A percentile compares a stretch with the other conserved stretches of the same genome.
Evolutionary conservation across 148 eudicot genomes (phyloP).

Genomic region (Agrostemma githago): DNA sequence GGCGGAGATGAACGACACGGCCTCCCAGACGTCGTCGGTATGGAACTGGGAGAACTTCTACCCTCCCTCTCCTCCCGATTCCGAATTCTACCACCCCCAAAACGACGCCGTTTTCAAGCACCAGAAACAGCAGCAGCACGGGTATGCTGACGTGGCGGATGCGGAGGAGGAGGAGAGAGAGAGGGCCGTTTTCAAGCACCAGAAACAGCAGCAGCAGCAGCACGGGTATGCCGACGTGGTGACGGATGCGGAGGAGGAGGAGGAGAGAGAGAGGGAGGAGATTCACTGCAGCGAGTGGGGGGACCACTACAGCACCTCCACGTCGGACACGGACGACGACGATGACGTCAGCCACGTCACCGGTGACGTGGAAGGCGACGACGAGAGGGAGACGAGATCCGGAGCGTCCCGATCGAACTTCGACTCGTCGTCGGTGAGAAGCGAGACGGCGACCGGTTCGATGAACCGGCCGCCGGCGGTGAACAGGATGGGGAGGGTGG

Average conservation of each 20-base stretch:
- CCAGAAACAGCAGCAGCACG: neutral
- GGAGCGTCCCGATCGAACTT: slow-evolving; percentile 48
- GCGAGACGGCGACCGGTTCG: slow-evolving; percentile 23
- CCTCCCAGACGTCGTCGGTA: slow-evolving; percentile 75
- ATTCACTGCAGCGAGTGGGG: slow-evolving; percentile 97
- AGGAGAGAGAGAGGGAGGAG: slow-evolving; percentile 67
- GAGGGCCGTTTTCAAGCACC: slow-evolving; percentile 29
- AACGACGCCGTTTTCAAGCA: slow-evolving; percentile 9
- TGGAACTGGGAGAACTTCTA: slow-evolving; percentile 98
- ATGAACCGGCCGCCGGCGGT: slow-evolving; percentile 4
- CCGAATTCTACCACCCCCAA: slow-evolving; percentile 50
- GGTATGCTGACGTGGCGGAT: no score
- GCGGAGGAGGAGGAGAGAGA: slow-evolving; percentile 40
- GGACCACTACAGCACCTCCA: slow-evolving; percentile 71
- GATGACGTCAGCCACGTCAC: slow-evolving; percentile 24
- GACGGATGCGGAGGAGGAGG: slow-evolving; percentile 26
- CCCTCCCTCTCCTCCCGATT: slow-evolving; percentile 86
- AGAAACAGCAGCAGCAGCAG: neutral
- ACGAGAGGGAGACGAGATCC: slow-evolving; percentile 64
- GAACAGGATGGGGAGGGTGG: slow-evolving; percentile 37
- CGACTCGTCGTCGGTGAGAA: slow-evolving; percentile 51
- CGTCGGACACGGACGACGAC: slow-evolving; percentile 32
- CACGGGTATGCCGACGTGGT: neutral
- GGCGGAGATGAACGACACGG: slow-evolving; percentile 41
- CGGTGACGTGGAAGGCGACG: slow-evolving; percentile 32